Percentiles rank a stretch among this genome's conserved stretches.
phyloP scores from a whole-genome alignment of 768 basidiomycete species.

The Tylopilus felleus region DNA sequence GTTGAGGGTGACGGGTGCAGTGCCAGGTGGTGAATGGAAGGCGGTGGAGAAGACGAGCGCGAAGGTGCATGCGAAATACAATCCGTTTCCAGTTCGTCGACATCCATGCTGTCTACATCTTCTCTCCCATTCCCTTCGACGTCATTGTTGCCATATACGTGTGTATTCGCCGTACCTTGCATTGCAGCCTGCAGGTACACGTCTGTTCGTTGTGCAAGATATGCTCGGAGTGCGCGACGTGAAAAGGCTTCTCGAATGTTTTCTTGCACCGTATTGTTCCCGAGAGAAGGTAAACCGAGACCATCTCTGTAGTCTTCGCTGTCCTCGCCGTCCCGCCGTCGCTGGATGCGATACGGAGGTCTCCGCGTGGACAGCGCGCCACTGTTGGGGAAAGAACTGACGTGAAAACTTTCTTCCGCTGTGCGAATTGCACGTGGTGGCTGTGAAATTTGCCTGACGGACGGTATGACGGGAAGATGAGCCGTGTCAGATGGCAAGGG shows the following conservation, averaged over 20 bases:
- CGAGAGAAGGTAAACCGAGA: constrained; percentile 53
- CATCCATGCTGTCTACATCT: constrained; percentile 46
- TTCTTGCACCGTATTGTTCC: constrained; percentile 52
- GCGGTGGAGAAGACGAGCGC: constrained; percentile 47
- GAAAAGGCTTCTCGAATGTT: constrained; percentile 55
- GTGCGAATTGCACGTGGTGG: constrained; percentile 44
- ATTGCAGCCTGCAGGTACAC: constrained; percentile 19
- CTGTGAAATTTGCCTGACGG: constrained; percentile 16
- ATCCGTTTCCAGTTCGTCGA: constrained; percentile 49
- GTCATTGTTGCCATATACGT: constrained; percentile 19
- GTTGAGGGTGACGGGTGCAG: constrained; percentile 23
- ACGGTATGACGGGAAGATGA: constrained; percentile 7
- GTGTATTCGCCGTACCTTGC: constrained; percentile 14
- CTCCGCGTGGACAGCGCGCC: constrained; percentile 19
- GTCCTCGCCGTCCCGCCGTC: constrained; percentile 25
- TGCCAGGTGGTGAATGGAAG: constrained; percentile 33
- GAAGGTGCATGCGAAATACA: constrained; percentile 52
- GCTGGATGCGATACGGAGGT: constrained; percentile 19
- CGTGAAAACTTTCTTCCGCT: constrained; percentile 56
- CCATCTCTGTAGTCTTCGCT: constrained; percentile 40
- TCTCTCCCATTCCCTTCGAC: constrained; percentile 28
- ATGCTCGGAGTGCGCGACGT: constrained; percentile 44
- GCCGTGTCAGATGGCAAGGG: constrained; percentile 9
- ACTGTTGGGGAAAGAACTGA: constrained; percentile 12
- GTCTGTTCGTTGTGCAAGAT: constrained; percentile 25